Evolutionary conservation across 2,329 filamentous ascomycete species (phyloP).

Genomic region (Cryphonectria radicalis): DNA sequence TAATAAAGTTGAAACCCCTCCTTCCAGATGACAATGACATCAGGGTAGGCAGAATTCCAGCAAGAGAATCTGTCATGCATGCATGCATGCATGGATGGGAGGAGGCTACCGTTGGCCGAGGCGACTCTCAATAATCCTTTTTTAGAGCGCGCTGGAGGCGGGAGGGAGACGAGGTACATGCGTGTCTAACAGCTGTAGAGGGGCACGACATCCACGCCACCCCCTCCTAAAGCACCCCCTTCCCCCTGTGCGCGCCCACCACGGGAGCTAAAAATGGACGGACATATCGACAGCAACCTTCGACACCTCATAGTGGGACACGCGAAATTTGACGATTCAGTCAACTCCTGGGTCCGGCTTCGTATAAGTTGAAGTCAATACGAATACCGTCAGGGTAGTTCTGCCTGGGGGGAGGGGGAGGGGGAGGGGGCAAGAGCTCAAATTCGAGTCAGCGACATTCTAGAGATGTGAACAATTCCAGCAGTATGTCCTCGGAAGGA

Average conservation of each 20-base stretch:
- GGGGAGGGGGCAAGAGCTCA: no score
- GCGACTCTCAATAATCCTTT: slow-evolving; percentile 1
- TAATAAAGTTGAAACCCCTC: neutral
- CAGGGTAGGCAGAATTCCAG: slow-evolving; percentile 9
- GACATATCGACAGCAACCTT: slow-evolving; percentile 13
- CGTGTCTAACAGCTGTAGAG: slow-evolving; percentile 7
- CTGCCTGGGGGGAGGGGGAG: neutral
- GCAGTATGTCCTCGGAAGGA: neutral
- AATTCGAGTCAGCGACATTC: neutral
- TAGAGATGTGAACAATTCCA: neutral
- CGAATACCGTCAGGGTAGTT: neutral
- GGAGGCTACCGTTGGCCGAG: neutral
- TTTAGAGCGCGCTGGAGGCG: neutral
- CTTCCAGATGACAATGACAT: slow-evolving; percentile 20
- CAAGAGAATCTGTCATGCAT: neutral
- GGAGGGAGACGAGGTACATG: slow-evolving; percentile 3
- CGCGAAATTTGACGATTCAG: slow-evolving; percentile 26
- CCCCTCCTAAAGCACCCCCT: neutral
- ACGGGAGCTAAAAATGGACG: slow-evolving; percentile 37
- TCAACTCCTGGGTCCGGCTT: slow-evolving; percentile 15
- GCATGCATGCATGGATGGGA: neutral
- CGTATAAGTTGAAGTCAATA: slow-evolving; percentile 18
- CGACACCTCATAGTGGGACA: slow-evolving; percentile 24
- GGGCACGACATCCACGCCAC: slow-evolving; percentile 1
- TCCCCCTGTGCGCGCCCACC: slow-evolving; percentile 17